These are phyloP conservation scores for Rhizoclosmatium globosum DNA, from an alignment of 192 early-diverging fungal species.

Conservation along the genomic window DNA sequence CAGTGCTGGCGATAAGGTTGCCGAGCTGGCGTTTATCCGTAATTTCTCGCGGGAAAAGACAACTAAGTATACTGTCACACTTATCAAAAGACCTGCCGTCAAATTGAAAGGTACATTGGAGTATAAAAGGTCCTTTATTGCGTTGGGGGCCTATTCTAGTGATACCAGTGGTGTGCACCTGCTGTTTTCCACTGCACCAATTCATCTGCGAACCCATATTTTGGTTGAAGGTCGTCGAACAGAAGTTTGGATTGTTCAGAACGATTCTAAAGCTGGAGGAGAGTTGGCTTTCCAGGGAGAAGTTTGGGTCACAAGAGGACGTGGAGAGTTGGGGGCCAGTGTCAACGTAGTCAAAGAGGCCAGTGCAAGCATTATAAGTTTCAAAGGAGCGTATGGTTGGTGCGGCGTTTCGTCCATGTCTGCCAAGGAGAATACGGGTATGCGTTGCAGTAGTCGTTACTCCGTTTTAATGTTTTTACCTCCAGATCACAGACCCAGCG, in stretches of 20 bases:
- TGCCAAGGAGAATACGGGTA: background rate
- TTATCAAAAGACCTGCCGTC: constrained; percentile 25
- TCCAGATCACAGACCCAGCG: background rate
- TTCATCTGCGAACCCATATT: constrained; percentile 50
- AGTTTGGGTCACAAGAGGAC: constrained; percentile 37
- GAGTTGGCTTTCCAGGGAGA: constrained; percentile 68
- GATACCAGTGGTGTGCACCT: constrained; percentile 58
- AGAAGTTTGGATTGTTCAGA: constrained; percentile 73
- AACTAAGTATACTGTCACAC: constrained; percentile 51
- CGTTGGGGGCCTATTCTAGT: constrained; percentile 65
- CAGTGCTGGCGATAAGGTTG: background rate
- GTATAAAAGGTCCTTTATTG: constrained; percentile 72
- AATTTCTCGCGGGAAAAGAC: constrained; percentile 65
- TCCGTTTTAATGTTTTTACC: too few relatives aligned
- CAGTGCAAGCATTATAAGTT: constrained; percentile 42
- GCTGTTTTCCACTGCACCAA: constrained; percentile 66
- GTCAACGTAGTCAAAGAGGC: constrained; percentile 26
- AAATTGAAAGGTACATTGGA: constrained; percentile 52
- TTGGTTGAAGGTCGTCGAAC: constrained; percentile 26
- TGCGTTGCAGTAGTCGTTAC: too few relatives aligned
- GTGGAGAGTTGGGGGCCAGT: constrained; percentile 42
- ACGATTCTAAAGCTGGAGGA: constrained; percentile 53
- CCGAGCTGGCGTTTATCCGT: constrained; percentile 60
- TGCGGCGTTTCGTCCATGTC: background rate
- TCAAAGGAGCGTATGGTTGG: constrained; percentile 48